These are phyloP conservation scores for Chloropicon primus DNA, from an alignment of 139 green algal species.

Conservation along the genomic window DNA sequence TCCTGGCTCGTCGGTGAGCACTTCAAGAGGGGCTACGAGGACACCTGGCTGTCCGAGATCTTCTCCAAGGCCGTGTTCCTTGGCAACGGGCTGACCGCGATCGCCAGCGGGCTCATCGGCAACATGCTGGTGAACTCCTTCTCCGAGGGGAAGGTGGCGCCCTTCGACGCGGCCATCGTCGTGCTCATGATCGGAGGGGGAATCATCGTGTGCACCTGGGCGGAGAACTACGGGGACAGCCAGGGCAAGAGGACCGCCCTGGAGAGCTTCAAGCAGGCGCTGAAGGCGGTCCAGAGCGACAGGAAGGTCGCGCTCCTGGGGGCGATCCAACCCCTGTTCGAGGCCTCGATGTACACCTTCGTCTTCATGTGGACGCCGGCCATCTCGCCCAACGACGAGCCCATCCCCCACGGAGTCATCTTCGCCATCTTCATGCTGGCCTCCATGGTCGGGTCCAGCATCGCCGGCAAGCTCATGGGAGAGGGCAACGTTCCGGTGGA, in stretches of 20 bases:
- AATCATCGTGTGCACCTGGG: conserved; percentile 69
- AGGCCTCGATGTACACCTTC: conserved; percentile 96
- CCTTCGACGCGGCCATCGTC: conserved; percentile 79
- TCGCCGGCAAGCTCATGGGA: conserved; percentile 39
- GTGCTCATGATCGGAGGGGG: conserved; percentile 63
- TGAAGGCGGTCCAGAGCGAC: conserved; percentile 7
- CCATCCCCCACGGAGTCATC: conserved; percentile 89
- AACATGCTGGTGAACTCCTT: conserved; percentile 70
- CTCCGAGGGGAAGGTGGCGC: conserved; percentile 70
- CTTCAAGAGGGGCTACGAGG: conserved; percentile 63
- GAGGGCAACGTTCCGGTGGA: conserved; percentile 19
- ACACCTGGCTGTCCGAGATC: conserved; percentile 11
- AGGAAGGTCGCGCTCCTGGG: conserved; percentile 62
- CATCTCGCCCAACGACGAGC: conserved; percentile 59
- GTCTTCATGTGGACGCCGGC: conserved; percentile 96
- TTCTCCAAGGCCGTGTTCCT: conserved; percentile 77
- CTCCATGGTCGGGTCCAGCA: conserved; percentile 70
- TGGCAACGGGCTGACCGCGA: conserved; percentile 91
- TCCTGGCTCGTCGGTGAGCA: conserved; percentile 89
- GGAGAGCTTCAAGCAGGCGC: conserved; percentile 8
- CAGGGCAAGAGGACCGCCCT: conserved; percentile 17
- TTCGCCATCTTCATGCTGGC: conserved; percentile 93
- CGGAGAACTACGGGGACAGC: conserved; percentile 82
- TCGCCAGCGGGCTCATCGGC: conserved; percentile 71
- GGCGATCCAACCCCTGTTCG: conserved; percentile 86